Base-by-base conservation (phyloP, 345 rosid species). In the Syzygium oleosum region DNA sequence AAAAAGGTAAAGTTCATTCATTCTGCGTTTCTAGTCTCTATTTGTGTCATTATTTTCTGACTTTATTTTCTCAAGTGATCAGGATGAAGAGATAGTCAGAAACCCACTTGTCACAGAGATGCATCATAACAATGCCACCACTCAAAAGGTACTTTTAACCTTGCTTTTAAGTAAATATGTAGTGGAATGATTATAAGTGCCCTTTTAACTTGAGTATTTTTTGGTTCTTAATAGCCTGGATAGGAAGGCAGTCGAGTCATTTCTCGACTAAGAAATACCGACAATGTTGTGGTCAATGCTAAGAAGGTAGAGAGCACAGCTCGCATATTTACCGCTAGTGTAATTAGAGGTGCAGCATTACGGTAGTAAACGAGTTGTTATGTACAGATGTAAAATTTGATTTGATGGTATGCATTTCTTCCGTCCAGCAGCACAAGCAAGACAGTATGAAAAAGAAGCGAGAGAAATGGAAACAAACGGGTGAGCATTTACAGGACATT, bases 371-470 rank as follows among this genome's bases (percentile, higher is more conserved):
- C 15, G 8, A 5, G 5, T 12, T n/a, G 73, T 61, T 5, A 0
- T 61, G 4, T 61, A 1, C 13, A 61, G 9, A 61, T 3, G 3
- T n/a, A 1, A n/a, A 13, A 12, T 61, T 61, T 61, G 73, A n/a
- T 61, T 12, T n/a, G 19, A 61, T 3, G 0, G 17, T 14, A 61
- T n/a, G 68, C 2, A 14, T 13, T 13, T n/a, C 34, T 61, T 61
- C n/a, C 4, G 0, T 61, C 38, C 9, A 0, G 2, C 9, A 6
- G 38, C 19, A 15, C 1, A 5, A n/a, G 73, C 19, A n/a, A 61
- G 73, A n/a, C 73, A 12, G 3, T 2, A n/a, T 5, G 34, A 12
- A 0, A 14, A n/a, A 61, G 38, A 29, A 61, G 73, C 73, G 13
- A 61, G 34, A 13, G 73, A 61, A n/a, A 14, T 1, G 9, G 73